Evolutionary conservation across 495 filamentous ascomycete species (phyloP).

Genomic region (Trichoderma asperelloides): DNA sequence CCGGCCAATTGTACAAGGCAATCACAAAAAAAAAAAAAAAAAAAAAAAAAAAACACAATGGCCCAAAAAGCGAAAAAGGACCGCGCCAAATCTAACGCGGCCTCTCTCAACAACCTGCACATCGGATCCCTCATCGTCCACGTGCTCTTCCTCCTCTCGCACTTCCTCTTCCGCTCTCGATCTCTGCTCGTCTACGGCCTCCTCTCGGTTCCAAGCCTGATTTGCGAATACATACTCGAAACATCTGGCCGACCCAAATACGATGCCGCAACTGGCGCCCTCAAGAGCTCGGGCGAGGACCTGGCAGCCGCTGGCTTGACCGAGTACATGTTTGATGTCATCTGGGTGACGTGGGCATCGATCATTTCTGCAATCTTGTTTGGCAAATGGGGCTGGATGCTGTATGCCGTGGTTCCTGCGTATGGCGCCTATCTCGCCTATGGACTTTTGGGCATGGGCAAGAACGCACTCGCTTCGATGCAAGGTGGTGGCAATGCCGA

Average conservation of each 20-base stretch:
- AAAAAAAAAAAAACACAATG: slow-evolving; percentile 23
- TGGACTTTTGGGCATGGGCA: slow-evolving; percentile 54
- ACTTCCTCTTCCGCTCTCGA: slow-evolving; percentile 57
- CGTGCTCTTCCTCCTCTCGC: slow-evolving; percentile 58
- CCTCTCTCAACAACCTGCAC: slow-evolving; percentile 69
- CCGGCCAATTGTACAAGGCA: too few species aligned
- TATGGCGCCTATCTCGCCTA: slow-evolving; percentile 65
- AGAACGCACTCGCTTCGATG: slow-evolving; percentile 49
- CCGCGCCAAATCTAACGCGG: slow-evolving; percentile 70
- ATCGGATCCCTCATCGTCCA: slow-evolving; percentile 63
- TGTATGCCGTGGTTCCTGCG: slow-evolving; percentile 60
- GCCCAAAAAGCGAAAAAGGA: slow-evolving; percentile 93
- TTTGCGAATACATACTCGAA: slow-evolving; percentile 78
- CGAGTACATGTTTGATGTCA: slow-evolving; percentile 94
- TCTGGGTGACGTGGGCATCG: slow-evolving; percentile 82
- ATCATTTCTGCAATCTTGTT: slow-evolving; percentile 55
- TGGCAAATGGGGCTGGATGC: slow-evolving; percentile 69
- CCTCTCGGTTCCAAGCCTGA: slow-evolving; percentile 61
- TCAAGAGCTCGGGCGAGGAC: slow-evolving; percentile 76
- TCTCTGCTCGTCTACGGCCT: slow-evolving; percentile 63
- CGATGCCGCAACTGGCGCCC: slow-evolving; percentile 49
- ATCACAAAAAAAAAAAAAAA: neutral
- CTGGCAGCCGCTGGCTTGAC: slow-evolving; percentile 81
- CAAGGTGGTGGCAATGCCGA: slow-evolving; percentile 22
- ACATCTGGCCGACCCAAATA: slow-evolving; percentile 69